Percentiles rank a stretch among this genome's conserved stretches.
Conservation (phyloP, 345 rosid species). For the Leavenworthia alabamica region DNA sequence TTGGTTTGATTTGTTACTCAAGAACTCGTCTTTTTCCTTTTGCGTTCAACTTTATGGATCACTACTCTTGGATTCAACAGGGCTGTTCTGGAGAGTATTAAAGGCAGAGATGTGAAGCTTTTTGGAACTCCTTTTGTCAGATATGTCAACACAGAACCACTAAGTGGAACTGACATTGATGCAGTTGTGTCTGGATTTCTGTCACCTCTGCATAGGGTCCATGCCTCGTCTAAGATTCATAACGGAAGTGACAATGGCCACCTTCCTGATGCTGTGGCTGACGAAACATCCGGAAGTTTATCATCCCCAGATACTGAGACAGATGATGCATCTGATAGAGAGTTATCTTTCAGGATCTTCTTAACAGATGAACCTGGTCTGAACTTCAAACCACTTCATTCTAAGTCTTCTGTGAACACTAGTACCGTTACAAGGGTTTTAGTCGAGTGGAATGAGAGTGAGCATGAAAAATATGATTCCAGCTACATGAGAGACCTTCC, state of each 20-base stretch:
- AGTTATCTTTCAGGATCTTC: conserved; percentile 44
- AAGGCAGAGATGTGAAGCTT: conserved; percentile 34
- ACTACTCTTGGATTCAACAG: conserved; percentile 15
- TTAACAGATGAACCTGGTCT: conserved; percentile 45
- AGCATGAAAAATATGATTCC: conserved; percentile 57
- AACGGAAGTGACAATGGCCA: conserved; percentile 51
- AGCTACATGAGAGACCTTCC: conserved; percentile 78
- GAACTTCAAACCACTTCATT: conserved; percentile 40
- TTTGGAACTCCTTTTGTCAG: conserved; percentile 77
- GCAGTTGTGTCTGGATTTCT: conserved; percentile 47
- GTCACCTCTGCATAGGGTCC: conserved; percentile 47
- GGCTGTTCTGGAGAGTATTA: conserved; percentile 15
- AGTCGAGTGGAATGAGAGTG: conserved; percentile 72
- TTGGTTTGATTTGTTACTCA: conserved; percentile 11
- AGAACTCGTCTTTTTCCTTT: neutral
- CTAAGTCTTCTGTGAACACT: conserved; percentile 44
- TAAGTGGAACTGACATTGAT: conserved; percentile 62
- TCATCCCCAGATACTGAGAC: conserved; percentile 37
- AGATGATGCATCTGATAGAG: conserved; percentile 34
- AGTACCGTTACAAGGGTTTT: conserved; percentile 43
- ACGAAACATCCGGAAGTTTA: conserved; percentile 20
- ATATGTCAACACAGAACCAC: conserved; percentile 45
- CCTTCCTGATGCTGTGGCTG: conserved; percentile 10
- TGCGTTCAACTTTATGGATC: conserved; percentile 2
- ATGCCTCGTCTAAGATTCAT: conserved; percentile 31